Evolutionary conservation across 2,329 filamentous ascomycete genomes (phyloP), one percentile per base, ranked within the genome.

Genomic region (Akanthomyces dipterigenus): DNA sequence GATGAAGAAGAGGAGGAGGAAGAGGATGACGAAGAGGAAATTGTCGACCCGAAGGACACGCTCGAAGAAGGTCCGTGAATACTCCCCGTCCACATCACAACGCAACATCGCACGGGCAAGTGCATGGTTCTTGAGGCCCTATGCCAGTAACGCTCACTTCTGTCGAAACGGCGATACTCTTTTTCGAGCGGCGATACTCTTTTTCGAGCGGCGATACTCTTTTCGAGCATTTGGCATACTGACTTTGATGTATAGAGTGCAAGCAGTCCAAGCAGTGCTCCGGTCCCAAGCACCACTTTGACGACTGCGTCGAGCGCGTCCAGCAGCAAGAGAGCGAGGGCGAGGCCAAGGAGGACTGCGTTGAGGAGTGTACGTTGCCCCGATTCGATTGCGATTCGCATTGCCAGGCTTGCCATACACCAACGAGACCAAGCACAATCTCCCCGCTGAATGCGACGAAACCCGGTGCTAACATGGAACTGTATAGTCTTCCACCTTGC

Each of bases 271-370:
- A 88, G 76, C 82, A 90, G 77, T 99, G 95, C 80, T 83, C 88
- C 64, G 88, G 89, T 63, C 85, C 86, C 73, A 99, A 98, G 87
- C 93, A 98, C 84, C 95, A 99, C 85, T 98, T 89, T 77, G 93
- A 98, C 68, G 91, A 97, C 80, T 99, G 95, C 77, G 92, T 93
- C 70, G 93, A 96, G 85, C 92, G 95, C 71, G 95, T 99, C 69
- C 71, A 75, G 62, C 68, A 76, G 68, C 74, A 76, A 65, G 86
- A 91, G 72, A 85, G 88, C 69, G 84, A 88, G 66, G 86, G 88
- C 70, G 88, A 81, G 61, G 80, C 88, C 70, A 87, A 90, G 72
- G 95, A 99, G 85, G 93, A 98, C 82, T 99, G 95, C 72, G 91
- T 98, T 68, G 95, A 99, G 83, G 95, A 99, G 83, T 99, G 95